Evolutionary conservation across 1,284 basidiomycete species (phyloP).

Genomic region (Phylloboletellus chloephorus): DNA sequence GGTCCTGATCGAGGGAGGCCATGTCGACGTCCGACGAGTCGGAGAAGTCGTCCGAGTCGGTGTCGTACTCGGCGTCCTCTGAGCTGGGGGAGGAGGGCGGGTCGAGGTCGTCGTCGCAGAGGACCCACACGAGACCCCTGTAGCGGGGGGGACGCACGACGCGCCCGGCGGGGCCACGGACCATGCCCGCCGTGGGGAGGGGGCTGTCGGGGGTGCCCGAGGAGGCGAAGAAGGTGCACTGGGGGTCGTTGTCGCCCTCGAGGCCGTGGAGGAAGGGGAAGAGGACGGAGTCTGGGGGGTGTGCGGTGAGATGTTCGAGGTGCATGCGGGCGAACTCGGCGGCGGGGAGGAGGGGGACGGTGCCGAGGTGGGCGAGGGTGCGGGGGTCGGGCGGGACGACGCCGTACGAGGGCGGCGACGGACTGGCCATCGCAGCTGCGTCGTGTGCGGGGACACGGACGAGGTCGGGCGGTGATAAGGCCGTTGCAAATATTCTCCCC

Average conservation of each 20-base stretch:
- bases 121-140: constrained; percentile 71
- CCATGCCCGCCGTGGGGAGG: constrained; percentile 19
- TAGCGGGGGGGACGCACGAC: constrained; percentile 38
- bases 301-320: constrained; percentile 54
- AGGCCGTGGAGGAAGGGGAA: constrained; percentile 83
- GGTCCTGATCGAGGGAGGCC: constrained; percentile 24
- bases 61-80: constrained; percentile 35
- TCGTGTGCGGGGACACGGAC: constrained; percentile 4
- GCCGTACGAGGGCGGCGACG: constrained; percentile 31
- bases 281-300: constrained; percentile 71
- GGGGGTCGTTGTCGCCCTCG: constrained; percentile 70
- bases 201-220: constrained; percentile 19
- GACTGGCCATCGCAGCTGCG: constrained; percentile 9
- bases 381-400: constrained; percentile 38
- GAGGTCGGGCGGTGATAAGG: too few relatives aligned
- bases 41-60: constrained; percentile 34
- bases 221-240: constrained; percentile 71
- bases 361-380: constrained; percentile 28
- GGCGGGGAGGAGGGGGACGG: constrained; percentile 43
- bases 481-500: constrained; percentile 22
- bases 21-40: constrained; percentile 31
- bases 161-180: constrained; percentile 21
- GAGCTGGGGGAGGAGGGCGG: constrained; percentile 14
- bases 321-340: constrained; percentile 57
- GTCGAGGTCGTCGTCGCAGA: constrained; percentile 60